These are phyloP conservation scores for Aureobasidium subglaciale DNA, from an alignment of 2,329 filamentous ascomycete species.

Conservation along the genomic window DNA sequence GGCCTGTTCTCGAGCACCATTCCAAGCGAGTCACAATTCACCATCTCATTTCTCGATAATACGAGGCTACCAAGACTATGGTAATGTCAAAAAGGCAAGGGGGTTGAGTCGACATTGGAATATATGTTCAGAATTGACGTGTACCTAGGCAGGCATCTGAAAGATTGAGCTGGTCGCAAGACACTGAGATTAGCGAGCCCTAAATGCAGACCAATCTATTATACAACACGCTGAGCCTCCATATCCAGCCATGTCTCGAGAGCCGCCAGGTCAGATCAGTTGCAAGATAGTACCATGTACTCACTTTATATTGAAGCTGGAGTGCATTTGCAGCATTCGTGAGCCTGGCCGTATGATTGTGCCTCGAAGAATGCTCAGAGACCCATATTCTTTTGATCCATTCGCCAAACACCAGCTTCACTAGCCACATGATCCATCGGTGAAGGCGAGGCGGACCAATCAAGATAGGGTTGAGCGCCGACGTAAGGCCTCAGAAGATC, in stretches of 20 bases:
- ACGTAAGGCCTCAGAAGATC: neutral
- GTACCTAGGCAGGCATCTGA: neutral
- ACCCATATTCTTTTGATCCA: neutral
- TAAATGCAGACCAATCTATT: neutral
- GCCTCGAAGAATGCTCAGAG: neutral
- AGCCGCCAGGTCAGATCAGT: neutral
- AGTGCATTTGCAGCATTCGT: neutral
- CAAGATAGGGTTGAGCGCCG: neutral
- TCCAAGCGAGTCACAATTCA: neutral
- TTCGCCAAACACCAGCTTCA: neutral
- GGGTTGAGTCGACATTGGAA: neutral
- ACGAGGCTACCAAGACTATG: neutral
- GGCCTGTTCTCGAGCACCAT: neutral
- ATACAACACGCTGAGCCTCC: neutral
- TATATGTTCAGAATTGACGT: neutral
- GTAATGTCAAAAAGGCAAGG: neutral
- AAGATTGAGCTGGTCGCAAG: neutral
- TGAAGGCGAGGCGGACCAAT: conserved; percentile 3
- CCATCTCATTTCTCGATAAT: neutral
- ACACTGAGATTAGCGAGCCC: neutral
- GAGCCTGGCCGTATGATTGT: neutral
- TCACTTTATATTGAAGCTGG: neutral
- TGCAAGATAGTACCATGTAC: neutral
- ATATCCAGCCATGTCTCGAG: neutral
- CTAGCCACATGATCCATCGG: neutral